Conservation (phyloP, 78 protist species). For the Cavenderia fasciculata region DNA sequence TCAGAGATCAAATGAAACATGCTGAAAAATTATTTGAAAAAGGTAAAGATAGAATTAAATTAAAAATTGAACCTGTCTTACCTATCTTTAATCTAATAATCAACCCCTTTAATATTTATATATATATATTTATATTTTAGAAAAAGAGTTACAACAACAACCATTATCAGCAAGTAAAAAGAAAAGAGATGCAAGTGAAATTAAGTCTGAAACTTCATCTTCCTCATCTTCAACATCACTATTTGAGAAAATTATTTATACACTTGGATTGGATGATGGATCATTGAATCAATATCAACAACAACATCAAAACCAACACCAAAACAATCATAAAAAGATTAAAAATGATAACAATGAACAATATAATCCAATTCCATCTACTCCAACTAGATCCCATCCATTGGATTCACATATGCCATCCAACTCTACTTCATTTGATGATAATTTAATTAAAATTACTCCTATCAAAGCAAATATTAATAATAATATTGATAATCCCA, state of each 20-base stretch:
- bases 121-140: neutral
- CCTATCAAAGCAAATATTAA: too few relatives aligned
- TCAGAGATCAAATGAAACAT: neutral
- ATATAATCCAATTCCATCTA: neutral
- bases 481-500: neutral
- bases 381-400: neutral
- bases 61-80: neutral
- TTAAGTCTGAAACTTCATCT: neutral
- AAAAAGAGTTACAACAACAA: neutral
- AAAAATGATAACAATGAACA: neutral
- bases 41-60: neutral
- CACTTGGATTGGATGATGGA: conserved; percentile 1
- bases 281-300: neutral
- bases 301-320: neutral
- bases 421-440: too few relatives aligned
- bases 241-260: conserved; percentile 36
- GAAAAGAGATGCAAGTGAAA: neutral
- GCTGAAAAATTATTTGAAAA: conserved; percentile 12
- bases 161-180: neutral
- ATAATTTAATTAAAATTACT: too few relatives aligned
- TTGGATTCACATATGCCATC: too few relatives aligned
- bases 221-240: too few relatives aligned
- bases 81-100: neutral
- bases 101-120: neutral
- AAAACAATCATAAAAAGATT: neutral